Conservation (phyloP, 192 early-diverging fungal species). For the Backusella sp. region DNA sequence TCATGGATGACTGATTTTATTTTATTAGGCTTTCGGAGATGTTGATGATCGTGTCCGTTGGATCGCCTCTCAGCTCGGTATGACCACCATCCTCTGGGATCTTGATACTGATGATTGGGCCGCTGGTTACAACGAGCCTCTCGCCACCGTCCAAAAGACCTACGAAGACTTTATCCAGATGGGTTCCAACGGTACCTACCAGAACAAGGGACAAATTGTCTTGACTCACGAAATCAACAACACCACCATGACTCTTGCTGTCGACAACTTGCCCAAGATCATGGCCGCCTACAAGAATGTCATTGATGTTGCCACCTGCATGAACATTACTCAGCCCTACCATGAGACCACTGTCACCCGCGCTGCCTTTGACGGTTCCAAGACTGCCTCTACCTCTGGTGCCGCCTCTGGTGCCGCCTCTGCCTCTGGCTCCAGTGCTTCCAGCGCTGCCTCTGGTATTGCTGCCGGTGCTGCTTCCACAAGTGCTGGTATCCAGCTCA, state of each 20-base stretch:
- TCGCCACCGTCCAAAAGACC: constrained; percentile 21
- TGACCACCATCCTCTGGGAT: constrained; percentile 53
- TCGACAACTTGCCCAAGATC: constrained; percentile 29
- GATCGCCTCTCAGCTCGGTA: constrained; percentile 49
- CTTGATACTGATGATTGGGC: constrained; percentile 55
- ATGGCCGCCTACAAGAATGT: constrained; percentile 32
- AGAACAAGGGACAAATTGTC: constrained; percentile 33
- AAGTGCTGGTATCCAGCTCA: neutral
- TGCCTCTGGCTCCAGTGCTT: neutral
- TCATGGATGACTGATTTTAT: neutral
- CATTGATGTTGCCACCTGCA: constrained; percentile 37
- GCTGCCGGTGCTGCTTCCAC: neutral
- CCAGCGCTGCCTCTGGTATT: constrained; percentile 9
- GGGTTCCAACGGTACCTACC: constrained; percentile 31
- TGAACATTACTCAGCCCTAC: constrained; percentile 40
- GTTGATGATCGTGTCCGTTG: constrained; percentile 52
- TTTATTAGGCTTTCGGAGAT: constrained; percentile 39
- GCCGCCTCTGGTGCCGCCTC: neutral
- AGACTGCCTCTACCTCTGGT: neutral
- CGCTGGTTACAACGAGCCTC: constrained; percentile 22
- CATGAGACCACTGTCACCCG: constrained; percentile 27
- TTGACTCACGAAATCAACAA: constrained; percentile 40
- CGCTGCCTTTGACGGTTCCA: constrained; percentile 13
- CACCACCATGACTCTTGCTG: constrained; percentile 34
- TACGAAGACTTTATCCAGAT: constrained; percentile 32